phyloP scores from a whole-genome alignment of 2,329 filamentous ascomycete genomes.

The Fusarium sp. region DNA sequence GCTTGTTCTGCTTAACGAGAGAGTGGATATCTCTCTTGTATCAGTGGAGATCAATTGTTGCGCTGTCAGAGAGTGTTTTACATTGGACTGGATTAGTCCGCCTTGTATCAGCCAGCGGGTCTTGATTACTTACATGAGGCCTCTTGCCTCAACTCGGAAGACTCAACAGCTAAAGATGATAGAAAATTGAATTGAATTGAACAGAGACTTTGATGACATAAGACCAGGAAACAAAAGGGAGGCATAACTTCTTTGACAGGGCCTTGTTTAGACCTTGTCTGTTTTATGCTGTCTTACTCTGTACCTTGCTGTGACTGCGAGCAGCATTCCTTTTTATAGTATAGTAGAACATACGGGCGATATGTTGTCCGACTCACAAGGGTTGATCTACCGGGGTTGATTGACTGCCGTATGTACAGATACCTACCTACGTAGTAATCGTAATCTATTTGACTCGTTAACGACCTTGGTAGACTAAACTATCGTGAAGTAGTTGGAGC shows the following conservation, averaged over 20 bases:
- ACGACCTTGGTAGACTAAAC: not conserved
- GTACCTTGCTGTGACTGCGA: not conserved
- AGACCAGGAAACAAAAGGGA: not conserved
- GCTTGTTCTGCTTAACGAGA: not conserved
- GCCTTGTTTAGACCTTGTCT: not conserved
- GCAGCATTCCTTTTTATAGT: constrained; percentile 27
- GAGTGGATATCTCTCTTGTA: not conserved
- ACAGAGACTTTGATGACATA: not conserved
- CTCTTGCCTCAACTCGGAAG: no score
- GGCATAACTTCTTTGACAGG: not conserved
- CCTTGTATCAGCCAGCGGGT: constrained; percentile 1
- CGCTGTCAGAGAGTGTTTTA: constrained; percentile 29
- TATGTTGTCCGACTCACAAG: constrained; percentile 14
- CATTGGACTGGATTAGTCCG: constrained; percentile 6
- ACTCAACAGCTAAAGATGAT: not conserved
- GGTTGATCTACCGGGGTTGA: not conserved
- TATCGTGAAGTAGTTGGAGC: not conserved
- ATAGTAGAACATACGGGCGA: not conserved
- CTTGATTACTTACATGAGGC: no score
- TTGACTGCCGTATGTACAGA: not conserved
- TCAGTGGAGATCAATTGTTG: not conserved
- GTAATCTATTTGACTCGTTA: not conserved
- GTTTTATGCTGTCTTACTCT: not conserved
- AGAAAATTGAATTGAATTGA: not conserved
- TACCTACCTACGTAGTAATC: not conserved